These are phyloP conservation scores for Magnolia changhungtana DNA, from an alignment of 164 flowering plant genomes.

Conservation along the genomic window DNA sequence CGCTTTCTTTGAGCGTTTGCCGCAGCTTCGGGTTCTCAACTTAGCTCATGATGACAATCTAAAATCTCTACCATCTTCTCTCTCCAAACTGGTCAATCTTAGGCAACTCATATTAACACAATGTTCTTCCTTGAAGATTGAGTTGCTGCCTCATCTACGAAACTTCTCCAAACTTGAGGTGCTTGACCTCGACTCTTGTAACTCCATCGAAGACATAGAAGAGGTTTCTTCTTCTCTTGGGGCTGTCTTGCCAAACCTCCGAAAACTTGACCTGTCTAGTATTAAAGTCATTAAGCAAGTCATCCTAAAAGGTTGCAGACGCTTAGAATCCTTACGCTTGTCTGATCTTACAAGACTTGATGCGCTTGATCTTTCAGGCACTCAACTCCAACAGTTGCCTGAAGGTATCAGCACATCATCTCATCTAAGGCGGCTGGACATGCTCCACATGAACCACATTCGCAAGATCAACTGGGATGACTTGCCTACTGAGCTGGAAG, in stretches of 20 bases:
- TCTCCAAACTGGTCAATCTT: neutral
- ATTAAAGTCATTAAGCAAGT: neutral
- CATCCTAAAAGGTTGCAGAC: neutral
- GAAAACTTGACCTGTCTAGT: neutral
- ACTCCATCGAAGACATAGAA: neutral
- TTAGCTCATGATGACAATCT: neutral
- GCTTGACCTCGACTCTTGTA: neutral
- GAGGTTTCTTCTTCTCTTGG: neutral
- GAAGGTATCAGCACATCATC: neutral
- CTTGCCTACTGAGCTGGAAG: neutral
- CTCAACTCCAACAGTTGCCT: neutral
- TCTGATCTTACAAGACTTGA: neutral
- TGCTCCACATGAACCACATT: neutral
- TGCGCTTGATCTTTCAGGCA: neutral
- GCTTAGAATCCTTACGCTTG: neutral
- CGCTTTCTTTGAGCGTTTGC: neutral
- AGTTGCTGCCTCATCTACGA: neutral
- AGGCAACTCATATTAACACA: neutral
- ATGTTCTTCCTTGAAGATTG: neutral
- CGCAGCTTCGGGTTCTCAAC: neutral
- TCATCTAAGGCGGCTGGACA: neutral
- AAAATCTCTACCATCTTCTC: neutral
- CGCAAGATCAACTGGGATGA: neutral
- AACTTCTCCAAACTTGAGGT: neutral
- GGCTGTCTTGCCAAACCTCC: neutral